Base-by-base conservation (phyloP, 75 land plant species). In the Pinus albicaulis region DNA sequence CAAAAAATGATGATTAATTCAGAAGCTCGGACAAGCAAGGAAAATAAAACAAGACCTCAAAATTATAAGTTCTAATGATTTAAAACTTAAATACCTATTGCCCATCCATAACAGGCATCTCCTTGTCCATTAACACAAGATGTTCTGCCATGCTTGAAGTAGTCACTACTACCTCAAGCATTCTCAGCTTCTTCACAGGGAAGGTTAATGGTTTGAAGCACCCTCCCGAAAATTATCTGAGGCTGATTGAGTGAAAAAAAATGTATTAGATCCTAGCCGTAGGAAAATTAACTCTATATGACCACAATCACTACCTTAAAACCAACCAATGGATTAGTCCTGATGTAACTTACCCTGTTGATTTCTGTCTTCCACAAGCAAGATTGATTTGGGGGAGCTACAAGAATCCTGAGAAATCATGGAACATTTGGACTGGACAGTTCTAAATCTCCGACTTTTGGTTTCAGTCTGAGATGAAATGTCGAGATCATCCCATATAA, bases 71-170 rank as follows among this genome's bases (percentile, higher is more conserved):
- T 5, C 20, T 10, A 48, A 34, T 28, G 10, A 20, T 48, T 12
- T 23, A 5, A 13, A 76, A 26, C 13, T 19, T 26, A 5, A 23
- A n/a, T 57, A 86, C 89, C 86, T 89, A 89, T 56, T 89, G 91
- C 20, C 91, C 91, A 71, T 89, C 91, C 89, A 89, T 89, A 28
- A 89, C 85, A 4, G 89, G 89, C 91, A 89, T 89, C 63, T 89
- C 91, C 69, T 89, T 89, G 57, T 86, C 91, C 89, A 89, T 89
- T 5, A 89, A 80, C 10, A 89, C 77, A 14, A 89, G 86, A 89
- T 8, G 59, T 70, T 56, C 71, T 81, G 1, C 91, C 91, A 68
- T 89, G 74, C 71, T 73, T 79, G 74, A 80, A 71, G 28, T 80
- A 72, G 38, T 88, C 12, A 88, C 90, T 14, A 89, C 90, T 55